Evolutionary conservation across 2,329 filamentous ascomycete species (phyloP).

Genomic region (Tolypocladium pustulatum): DNA sequence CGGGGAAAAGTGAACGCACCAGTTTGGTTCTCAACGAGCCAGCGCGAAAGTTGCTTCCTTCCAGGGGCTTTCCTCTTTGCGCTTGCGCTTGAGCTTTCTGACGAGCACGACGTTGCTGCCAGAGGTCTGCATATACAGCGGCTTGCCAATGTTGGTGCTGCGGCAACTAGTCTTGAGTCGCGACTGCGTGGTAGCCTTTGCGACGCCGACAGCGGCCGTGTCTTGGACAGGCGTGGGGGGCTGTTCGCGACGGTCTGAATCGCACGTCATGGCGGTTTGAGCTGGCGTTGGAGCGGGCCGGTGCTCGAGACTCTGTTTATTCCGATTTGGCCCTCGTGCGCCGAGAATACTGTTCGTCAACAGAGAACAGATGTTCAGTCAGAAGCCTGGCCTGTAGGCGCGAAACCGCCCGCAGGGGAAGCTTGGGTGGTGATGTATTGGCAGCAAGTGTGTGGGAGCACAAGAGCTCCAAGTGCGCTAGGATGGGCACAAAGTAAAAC

Average conservation of each 20-base stretch:
- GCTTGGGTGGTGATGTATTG: neutral
- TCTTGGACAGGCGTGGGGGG: slow-evolving; percentile 3
- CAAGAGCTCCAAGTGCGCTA: neutral
- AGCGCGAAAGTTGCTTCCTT: slow-evolving; percentile 52
- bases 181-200: slow-evolving; percentile 13
- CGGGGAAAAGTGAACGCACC: slow-evolving; percentile 42
- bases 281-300: neutral
- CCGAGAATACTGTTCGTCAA: neutral
- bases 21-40: slow-evolving; percentile 71
- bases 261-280: slow-evolving; percentile 1
- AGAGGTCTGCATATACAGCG: slow-evolving; percentile 46
- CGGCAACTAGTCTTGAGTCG: slow-evolving; percentile 20
- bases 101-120: slow-evolving; percentile 42
- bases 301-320: neutral
- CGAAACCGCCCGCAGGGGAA: neutral
- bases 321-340: neutral
- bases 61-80: slow-evolving; percentile 51
- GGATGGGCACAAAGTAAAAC: neutral
- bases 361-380: neutral
- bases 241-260: neutral
- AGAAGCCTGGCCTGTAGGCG: neutral
- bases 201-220: slow-evolving; percentile 10
- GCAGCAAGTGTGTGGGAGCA: neutral
- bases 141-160: slow-evolving; percentile 39
- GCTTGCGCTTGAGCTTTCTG: slow-evolving; percentile 48